A percentile compares a stretch with the other conserved stretches of the same genome.
Conservation (phyloP, 306 rosid genomes). For the Pterocarpus santalinus region DNA sequence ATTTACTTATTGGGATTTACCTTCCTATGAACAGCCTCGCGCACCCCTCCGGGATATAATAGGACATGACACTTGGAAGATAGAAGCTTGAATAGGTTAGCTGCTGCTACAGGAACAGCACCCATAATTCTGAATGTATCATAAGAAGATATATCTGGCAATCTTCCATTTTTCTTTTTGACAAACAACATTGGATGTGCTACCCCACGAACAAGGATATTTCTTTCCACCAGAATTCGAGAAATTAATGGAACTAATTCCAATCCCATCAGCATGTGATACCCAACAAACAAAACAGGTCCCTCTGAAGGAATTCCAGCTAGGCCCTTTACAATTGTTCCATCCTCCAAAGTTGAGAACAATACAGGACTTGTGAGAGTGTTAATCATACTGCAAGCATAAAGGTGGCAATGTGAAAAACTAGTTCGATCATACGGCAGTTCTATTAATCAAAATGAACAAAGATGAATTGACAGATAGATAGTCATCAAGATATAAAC, state of each 20-base stretch:
- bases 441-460: slow-evolving; percentile 17
- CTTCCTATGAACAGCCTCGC: slow-evolving; percentile 96
- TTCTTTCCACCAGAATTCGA: slow-evolving; percentile 56
- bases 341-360: slow-evolving; percentile 86
- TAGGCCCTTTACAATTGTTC: slow-evolving; percentile 79
- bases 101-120: slow-evolving; percentile 77
- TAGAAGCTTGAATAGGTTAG: slow-evolving; percentile 77
- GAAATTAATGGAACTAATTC: slow-evolving; percentile 65
- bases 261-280: slow-evolving; percentile 90
- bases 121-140: slow-evolving; percentile 79
- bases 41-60: slow-evolving; percentile 90
- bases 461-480: background rate
- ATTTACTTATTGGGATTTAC: slow-evolving; percentile 48
- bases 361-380: slow-evolving; percentile 70
- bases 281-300: slow-evolving; percentile 89
- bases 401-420: slow-evolving; percentile 30
- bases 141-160: slow-evolving; percentile 62
- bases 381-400: slow-evolving; percentile 54
- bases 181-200: slow-evolving; percentile 85
- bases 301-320: slow-evolving; percentile 91
- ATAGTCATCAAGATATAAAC: slow-evolving; percentile 12
- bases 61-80: slow-evolving; percentile 83
- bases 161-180: slow-evolving; percentile 50
- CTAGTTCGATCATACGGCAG: background rate
- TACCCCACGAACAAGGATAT: slow-evolving; percentile 73